Evolutionary conservation across 2,329 filamentous ascomycete genomes (phyloP).

Genomic region (Nothopassalora personata): DNA sequence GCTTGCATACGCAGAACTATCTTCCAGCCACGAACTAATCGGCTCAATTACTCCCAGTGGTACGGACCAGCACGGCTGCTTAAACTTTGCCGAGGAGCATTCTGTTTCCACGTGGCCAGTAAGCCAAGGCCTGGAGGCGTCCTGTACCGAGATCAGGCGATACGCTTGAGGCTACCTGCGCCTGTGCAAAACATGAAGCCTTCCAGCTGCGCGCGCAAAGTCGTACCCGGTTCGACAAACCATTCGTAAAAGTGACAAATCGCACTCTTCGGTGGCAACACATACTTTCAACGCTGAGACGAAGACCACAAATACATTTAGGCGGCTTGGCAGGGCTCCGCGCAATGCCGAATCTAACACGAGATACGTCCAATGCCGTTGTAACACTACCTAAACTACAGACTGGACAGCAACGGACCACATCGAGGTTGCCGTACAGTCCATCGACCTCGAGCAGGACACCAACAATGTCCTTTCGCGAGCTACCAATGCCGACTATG

Average conservation of each 20-base stretch:
- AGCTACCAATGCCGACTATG: slow-evolving; percentile 30
- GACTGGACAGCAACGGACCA: slow-evolving; percentile 13
- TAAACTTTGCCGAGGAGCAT: slow-evolving; percentile 4
- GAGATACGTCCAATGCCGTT: slow-evolving; percentile 15
- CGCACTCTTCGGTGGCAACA: background rate
- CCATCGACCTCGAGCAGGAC: slow-evolving; percentile 8
- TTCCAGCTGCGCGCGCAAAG: background rate
- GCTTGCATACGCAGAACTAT: background rate
- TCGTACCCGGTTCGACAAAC: background rate
- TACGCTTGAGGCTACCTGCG: background rate
- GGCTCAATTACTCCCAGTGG: background rate
- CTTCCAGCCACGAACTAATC: background rate
- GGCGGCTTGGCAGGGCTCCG: background rate
- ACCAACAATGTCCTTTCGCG: slow-evolving; percentile 19
- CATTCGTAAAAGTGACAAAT: slow-evolving; percentile 1
- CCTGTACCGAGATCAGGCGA: slow-evolving; percentile 11
- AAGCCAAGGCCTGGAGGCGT: slow-evolving; percentile 8
- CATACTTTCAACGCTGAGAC: background rate
- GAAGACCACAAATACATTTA: background rate
- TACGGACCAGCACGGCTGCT: background rate
- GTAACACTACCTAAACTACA: slow-evolving; percentile 16
- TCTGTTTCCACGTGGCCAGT: slow-evolving; percentile 12
- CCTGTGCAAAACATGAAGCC: background rate
- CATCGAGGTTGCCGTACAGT: slow-evolving; percentile 5
- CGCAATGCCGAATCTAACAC: slow-evolving; percentile 18